phyloP scores from a whole-genome alignment of 768 basidiomycete genomes.

The Harrya chromipes region DNA sequence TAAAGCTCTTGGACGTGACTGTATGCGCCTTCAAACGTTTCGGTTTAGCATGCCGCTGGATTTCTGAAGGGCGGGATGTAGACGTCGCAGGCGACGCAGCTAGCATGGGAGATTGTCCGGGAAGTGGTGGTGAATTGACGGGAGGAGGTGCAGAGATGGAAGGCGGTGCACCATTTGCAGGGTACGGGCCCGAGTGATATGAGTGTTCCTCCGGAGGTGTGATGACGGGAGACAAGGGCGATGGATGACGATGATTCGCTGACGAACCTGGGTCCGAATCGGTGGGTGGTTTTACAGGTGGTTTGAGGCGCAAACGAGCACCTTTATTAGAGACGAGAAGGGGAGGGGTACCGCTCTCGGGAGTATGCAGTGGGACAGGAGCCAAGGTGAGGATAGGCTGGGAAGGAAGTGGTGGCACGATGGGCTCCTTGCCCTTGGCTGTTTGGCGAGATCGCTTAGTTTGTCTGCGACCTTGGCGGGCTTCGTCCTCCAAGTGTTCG shows the following conservation, averaged over 20 bases:
- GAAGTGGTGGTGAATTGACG: constrained; percentile 19
- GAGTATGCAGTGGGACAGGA: constrained; percentile 17
- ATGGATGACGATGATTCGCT: constrained; percentile 22
- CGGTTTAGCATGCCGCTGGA: constrained; percentile 54
- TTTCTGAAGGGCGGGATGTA: constrained; percentile 25
- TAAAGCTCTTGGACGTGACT: constrained; percentile 71
- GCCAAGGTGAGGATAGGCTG: constrained; percentile 29
- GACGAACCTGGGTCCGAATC: constrained; percentile 20
- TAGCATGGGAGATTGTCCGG: constrained; percentile 22
- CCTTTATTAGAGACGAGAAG: constrained; percentile 47
- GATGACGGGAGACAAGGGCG: constrained; percentile 33
- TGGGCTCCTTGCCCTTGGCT: constrained; percentile 40
- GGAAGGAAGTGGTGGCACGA: constrained; percentile 17
- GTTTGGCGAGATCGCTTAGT: constrained; percentile 31
- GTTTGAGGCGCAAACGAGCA: constrained; percentile 47
- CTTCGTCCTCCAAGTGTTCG: constrained; percentile 45
- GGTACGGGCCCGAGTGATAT: constrained; percentile 23
- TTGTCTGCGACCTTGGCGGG: constrained; percentile 38
- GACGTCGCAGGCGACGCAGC: constrained; percentile 16
- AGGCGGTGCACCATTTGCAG: constrained; percentile 22
- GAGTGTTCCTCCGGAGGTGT: constrained; percentile 35
- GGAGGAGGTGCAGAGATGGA: constrained; percentile 14
- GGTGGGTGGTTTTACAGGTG: constrained; percentile 34
- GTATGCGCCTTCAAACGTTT: constrained; percentile 81
- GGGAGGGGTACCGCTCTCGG: constrained; percentile 21